Base-by-base conservation (phyloP, 2,329 filamentous ascomycete species). In the Ophiostoma sp. region DNA sequence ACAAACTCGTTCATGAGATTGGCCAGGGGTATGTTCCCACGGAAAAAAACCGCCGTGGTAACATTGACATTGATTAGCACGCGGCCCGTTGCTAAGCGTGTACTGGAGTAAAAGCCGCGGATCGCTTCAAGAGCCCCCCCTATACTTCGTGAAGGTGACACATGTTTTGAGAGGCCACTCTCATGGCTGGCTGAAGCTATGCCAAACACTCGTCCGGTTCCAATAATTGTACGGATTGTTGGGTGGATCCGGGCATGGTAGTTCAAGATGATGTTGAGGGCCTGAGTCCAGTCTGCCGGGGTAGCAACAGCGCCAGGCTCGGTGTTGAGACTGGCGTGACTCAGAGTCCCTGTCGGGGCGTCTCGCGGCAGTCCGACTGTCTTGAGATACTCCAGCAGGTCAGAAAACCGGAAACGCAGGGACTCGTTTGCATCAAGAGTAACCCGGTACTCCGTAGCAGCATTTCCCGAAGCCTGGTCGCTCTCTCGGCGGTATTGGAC, bases 181-280 rank as follows among this genome's bases (percentile, higher is more conserved):
- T n/a, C 52, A 27, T 10, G n/a, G 1, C 23, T 27, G n/a, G 23
- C 44, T 72, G 72, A 4, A 74, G 60, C 1, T 78, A 79, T 39
- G 80, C 73, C 0, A 76, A 76, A 33, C 72, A 73, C 2, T 77
- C 67, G 2, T 69, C 71, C 15, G 41, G 68, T 0, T 72, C 62
- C 0, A 76, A 73, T 72, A 31, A 57, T 57, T 13, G 52, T 27
- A n/a, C 52, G 23, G 23, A 10, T 57, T 8, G n/a, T 27, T 13
- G 52, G 52, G n/a, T 57, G 52, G 7, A 57, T 27, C 20, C 78
- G 79, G 57, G 76, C 70, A 41, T 77, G 75, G 69, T 81, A 77
- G 44, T 79, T 79, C 2, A 92, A 80, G 72, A 85, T 92, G 77
- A 90, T 90, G 76, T 94, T 87, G 72, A 93, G 78, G 2, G 89